Conservation (phyloP, 306 rosid genomes). For the Morella rubra region DNA sequence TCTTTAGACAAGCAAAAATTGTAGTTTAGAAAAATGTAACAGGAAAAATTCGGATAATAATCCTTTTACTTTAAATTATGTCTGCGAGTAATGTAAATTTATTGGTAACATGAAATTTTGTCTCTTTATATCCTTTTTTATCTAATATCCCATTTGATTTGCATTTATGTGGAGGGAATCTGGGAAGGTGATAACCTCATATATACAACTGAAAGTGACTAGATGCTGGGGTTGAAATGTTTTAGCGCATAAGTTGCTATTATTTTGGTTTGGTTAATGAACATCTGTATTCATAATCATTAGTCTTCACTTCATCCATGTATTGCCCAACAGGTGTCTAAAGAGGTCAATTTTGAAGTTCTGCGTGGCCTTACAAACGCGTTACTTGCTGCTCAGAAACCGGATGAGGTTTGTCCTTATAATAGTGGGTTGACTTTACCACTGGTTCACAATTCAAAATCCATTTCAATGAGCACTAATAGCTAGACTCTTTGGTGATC, state of each 20-base stretch:
- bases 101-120: background rate
- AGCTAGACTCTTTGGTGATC: no score
- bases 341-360: conserved; percentile 72
- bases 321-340: conserved; percentile 58
- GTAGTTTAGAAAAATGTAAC: background rate
- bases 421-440: conserved; percentile 7
- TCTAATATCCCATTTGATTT: conserved; percentile 10
- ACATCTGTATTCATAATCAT: background rate
- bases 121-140: background rate
- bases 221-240: conserved; percentile 17
- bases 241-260: conserved; percentile 1
- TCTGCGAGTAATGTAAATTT: background rate
- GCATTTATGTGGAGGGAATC: conserved; percentile 1
- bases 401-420: conserved; percentile 71
- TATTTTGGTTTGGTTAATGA: conserved; percentile 2
- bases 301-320: background rate
- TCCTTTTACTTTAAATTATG: background rate
- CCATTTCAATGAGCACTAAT: background rate
- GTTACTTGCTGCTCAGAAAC: conserved; percentile 84
- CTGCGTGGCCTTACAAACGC: conserved; percentile 80
- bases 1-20: background rate
- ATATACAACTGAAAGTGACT: background rate
- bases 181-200: background rate
- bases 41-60: no score
- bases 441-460: background rate